Conservation (phyloP, 495 filamentous ascomycete species). For the Trichoderma parareesei region DNA sequence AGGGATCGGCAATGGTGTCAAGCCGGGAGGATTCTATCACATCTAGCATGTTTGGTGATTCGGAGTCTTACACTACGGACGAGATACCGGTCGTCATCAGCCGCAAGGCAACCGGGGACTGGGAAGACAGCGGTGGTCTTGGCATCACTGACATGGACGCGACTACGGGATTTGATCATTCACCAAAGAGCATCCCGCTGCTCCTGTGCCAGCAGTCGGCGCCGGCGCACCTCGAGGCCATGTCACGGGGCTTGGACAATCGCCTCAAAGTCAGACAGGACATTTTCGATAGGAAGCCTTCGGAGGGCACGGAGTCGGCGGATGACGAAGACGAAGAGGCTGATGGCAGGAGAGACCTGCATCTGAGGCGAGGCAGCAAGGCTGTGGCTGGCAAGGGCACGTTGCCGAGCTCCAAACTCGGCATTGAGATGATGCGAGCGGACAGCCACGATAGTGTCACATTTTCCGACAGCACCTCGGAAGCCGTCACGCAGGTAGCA, state of each 20-base stretch:
- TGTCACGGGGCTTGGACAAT: constrained; percentile 62
- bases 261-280: constrained; percentile 66
- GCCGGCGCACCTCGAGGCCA: constrained; percentile 54
- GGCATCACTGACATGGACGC: constrained; percentile 56
- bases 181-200: constrained; percentile 36
- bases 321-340: constrained; percentile 93
- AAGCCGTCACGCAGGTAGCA: constrained; percentile 30
- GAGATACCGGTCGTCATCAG: constrained; percentile 70
- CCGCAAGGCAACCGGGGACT: constrained; percentile 60
- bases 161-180: constrained; percentile 23
- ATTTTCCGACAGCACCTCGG: constrained; percentile 31
- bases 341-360: constrained; percentile 49
- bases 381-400: constrained; percentile 28
- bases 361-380: constrained; percentile 16
- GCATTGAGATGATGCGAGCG: constrained; percentile 92
- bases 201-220: constrained; percentile 60
- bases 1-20: constrained; percentile 62
- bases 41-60: constrained; percentile 78
- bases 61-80: constrained; percentile 69
- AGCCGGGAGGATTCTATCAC: constrained; percentile 79
- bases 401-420: constrained; percentile 65
- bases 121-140: constrained; percentile 58
- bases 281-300: constrained; percentile 63
- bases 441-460: constrained; percentile 78
- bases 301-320: constrained; percentile 76